A percentile compares a stretch with the other conserved stretches of the same genome.
Conservation (phyloP, 306 rosid species). For the Vigna trinervia region DNA sequence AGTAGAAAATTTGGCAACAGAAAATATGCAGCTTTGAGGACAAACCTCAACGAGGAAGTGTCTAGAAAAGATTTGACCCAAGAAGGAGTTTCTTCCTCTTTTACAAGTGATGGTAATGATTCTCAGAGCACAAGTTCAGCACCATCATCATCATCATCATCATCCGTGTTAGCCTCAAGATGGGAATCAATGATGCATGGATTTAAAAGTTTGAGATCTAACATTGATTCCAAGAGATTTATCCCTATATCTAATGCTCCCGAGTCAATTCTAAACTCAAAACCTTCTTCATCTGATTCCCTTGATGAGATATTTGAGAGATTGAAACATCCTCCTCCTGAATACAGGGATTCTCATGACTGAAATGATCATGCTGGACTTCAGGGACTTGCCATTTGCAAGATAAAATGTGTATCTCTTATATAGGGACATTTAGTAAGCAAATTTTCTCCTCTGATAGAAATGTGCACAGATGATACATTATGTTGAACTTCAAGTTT, state of each 20-base stretch:
- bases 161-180: slow-evolving; percentile 63
- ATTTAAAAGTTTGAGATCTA: slow-evolving; percentile 66
- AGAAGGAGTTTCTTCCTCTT: slow-evolving; percentile 56
- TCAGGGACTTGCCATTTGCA: slow-evolving; percentile 39
- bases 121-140: slow-evolving; percentile 38
- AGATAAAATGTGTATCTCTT: slow-evolving; percentile 29
- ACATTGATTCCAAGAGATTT: slow-evolving; percentile 67
- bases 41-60: slow-evolving; percentile 54
- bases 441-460: slow-evolving; percentile 20
- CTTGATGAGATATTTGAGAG: slow-evolving; percentile 91
- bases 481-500: not conserved
- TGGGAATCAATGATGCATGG: slow-evolving; percentile 86
- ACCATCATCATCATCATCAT: slow-evolving; percentile 46
- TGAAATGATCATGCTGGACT: slow-evolving; percentile 51
- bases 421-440: not conserved
- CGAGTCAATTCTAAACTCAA: slow-evolving; percentile 49
- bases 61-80: slow-evolving; percentile 46
- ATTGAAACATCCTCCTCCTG: slow-evolving; percentile 65
- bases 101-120: slow-evolving; percentile 50
- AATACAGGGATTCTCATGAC: slow-evolving; percentile 41
- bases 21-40: slow-evolving; percentile 66
- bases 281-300: slow-evolving; percentile 70
- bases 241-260: slow-evolving; percentile 62
- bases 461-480: not conserved
- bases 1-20: slow-evolving; percentile 61